Base-by-base conservation (phyloP, 2,329 filamentous ascomycete genomes). In the Pseudocercospora cruenta region DNA sequence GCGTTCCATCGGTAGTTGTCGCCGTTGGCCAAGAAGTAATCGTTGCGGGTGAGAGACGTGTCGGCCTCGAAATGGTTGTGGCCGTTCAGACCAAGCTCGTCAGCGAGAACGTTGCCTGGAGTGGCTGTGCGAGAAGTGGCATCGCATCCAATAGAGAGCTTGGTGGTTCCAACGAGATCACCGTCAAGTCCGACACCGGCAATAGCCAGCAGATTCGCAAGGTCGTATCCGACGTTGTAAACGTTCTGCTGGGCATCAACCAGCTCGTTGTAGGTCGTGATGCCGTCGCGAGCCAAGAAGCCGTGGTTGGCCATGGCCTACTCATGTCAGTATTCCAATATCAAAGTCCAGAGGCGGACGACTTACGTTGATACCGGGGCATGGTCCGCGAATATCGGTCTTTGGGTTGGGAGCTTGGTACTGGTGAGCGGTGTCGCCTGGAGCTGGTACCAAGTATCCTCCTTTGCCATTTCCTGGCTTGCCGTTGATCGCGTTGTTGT, bases 11-110 rank as follows among this genome's bases (percentile, higher is more conserved):
- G 73, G 69, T 75, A 80, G 28, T 76, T 71, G 65, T 79, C 77
- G 3, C 75, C 76, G 26, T 74, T 70, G 43, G 65, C 64, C 31
- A 68, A 58, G 72, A 79, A 80, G 73, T 74, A 80, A 67, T 81
- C 78, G 58, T 77, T 76, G 19, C 78, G 74, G 3, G 78, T 79
- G n/a, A 80, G 74, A 0, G 78, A 80, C 1, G 79, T 72, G 59
- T 80, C 78, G 14, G 70, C 70, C 51, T 80, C 78, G 58, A 80
- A 80, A 65, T 80, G 80, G 63, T 80, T 80, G 73, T 81, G 80
- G n/a, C 76, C 78, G 55, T 80, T 75, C 16, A 81, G 71, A 26
- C 79, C 79, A 6, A 77, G 78, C 67, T 80, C 75, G 31, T 69
- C 69, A 47, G 78, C 79, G 65, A 71, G 73, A 9, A 73, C 59